Conservation (phyloP, 805 yeast species). For the Yamadazyma scolyti region DNA sequence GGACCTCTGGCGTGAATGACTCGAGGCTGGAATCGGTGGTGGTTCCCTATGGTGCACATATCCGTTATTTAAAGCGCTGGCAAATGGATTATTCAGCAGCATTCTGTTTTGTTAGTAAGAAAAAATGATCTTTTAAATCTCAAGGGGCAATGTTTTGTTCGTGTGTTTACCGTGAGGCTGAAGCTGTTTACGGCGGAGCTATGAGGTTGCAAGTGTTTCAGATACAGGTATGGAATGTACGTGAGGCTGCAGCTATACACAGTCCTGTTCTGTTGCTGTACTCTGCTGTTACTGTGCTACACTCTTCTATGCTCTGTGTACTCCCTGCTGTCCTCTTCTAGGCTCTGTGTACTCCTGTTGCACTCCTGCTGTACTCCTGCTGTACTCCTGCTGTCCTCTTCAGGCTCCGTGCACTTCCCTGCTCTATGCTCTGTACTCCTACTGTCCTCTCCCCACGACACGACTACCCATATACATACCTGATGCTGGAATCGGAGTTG, state of each 20-base stretch:
- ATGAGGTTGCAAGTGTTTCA: neutral
- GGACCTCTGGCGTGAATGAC: constrained; percentile 2
- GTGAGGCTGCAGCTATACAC: too few species aligned
- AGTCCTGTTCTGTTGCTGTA: too few species aligned
- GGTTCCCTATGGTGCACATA: constrained; percentile 34
- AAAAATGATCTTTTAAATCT: constrained; percentile 13
- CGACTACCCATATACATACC: constrained; percentile 9
- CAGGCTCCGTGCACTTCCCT: too few species aligned
- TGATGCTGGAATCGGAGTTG: constrained; percentile 13
- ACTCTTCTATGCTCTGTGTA: too few species aligned
- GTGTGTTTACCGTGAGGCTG: neutral
- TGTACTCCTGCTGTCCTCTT: too few species aligned
- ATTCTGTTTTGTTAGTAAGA: constrained; percentile 19
- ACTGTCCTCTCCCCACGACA: too few species aligned
- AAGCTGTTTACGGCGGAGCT: neutral
- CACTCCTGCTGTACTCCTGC: too few species aligned
- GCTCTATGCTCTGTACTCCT: too few species aligned
- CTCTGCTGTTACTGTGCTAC: too few species aligned
- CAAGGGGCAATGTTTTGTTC: constrained; percentile 2
- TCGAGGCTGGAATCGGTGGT: constrained; percentile 25
- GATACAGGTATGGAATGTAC: too few species aligned
- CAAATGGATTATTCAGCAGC: constrained; percentile 54
- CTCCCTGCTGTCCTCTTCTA: too few species aligned
- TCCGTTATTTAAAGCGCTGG: constrained; percentile 40
- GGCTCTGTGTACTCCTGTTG: too few species aligned